Percentiles rank a stretch among this genome's conserved stretches.
Evolutionary conservation across 179 eudicot species (phyloP).

Genomic region (Nepenthes alata): DNA sequence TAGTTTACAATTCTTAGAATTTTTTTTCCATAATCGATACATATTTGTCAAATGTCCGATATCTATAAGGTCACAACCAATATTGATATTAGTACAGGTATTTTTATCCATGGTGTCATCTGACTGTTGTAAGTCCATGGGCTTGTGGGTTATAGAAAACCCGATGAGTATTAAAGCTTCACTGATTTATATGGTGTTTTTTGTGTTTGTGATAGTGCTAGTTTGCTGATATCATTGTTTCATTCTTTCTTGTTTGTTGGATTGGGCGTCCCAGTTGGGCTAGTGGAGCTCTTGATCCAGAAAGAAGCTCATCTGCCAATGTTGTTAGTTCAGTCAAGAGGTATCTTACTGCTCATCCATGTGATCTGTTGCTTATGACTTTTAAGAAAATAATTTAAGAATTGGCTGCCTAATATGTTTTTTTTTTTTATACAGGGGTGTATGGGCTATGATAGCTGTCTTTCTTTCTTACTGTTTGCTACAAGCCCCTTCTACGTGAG

Average conservation of each 20-base stretch:
- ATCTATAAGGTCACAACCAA: too few species aligned
- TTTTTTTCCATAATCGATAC: too few species aligned
- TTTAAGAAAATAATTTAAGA: not conserved
- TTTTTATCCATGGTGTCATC: too few species aligned
- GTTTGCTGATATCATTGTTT: not conserved
- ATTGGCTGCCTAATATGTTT: slow-evolving; percentile 2
- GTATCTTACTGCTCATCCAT: slow-evolving; percentile 19
- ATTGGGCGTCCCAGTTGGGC: slow-evolving; percentile 54
- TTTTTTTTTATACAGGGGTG: slow-evolving; percentile 52
- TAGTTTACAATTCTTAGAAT: too few species aligned
- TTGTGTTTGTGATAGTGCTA: not conserved
- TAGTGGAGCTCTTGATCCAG: slow-evolving; percentile 94
- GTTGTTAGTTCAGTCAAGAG: slow-evolving; percentile 69
- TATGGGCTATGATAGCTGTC: slow-evolving; percentile 97
- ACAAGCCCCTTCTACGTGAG: slow-evolving; percentile 99
- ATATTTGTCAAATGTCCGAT: too few species aligned
- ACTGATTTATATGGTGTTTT: too few species aligned
- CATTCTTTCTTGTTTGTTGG: slow-evolving; percentile 6
- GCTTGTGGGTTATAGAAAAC: too few species aligned
- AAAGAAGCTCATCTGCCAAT: slow-evolving; percentile 50
- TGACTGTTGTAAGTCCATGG: too few species aligned
- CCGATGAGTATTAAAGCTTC: too few species aligned
- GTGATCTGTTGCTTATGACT: not conserved
- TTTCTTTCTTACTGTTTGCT: slow-evolving; percentile 85
- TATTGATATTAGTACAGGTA: too few species aligned